These are phyloP conservation scores for Telopea speciosissima DNA, from an alignment of 177 flowering plant species.

Conservation along the genomic window DNA sequence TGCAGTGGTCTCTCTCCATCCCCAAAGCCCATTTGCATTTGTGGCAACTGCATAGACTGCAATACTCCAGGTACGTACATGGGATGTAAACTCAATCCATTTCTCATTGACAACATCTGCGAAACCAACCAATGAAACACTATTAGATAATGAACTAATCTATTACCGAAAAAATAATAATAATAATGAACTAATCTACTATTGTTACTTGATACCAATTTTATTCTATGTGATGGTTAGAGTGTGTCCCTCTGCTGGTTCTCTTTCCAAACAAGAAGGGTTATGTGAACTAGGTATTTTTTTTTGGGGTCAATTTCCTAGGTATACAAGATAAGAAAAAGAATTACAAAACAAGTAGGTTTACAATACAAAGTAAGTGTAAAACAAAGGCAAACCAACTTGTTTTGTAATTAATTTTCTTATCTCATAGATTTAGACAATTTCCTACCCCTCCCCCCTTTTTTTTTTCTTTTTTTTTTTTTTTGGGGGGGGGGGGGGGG, in stretches of 20 bases:
- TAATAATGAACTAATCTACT: not conserved
- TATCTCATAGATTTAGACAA: too few species aligned
- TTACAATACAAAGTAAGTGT: too few species aligned
- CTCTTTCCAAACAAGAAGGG: too few species aligned
- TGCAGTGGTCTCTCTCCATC: constrained; percentile 31
- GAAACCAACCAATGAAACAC: constrained; percentile 11
- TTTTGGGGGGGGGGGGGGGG: too few species aligned
- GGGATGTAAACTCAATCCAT: constrained; percentile 65
- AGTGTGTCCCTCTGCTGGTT: too few species aligned
- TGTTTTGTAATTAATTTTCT: too few species aligned
- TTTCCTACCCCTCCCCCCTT: not conserved
- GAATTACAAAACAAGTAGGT: too few species aligned
- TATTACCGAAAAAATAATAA: too few species aligned
- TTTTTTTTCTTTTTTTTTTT: too few species aligned
- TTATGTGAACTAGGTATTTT: not conserved
- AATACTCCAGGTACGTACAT: constrained; percentile 44
- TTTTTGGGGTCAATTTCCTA: too few species aligned
- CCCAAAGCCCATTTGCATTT: constrained; percentile 23
- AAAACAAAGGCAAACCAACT: too few species aligned
- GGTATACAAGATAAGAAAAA: too few species aligned
- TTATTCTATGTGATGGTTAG: not conserved
- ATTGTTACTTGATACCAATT: not conserved
- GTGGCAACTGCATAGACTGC: constrained; percentile 40
- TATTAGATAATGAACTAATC: not conserved
- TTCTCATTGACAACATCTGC: constrained; percentile 83